Percentiles rank a stretch among this genome's conserved stretches.
Conservation (phyloP, 176 grass and related monocot genomes). For the Urochloa ruziziensis region DNA sequence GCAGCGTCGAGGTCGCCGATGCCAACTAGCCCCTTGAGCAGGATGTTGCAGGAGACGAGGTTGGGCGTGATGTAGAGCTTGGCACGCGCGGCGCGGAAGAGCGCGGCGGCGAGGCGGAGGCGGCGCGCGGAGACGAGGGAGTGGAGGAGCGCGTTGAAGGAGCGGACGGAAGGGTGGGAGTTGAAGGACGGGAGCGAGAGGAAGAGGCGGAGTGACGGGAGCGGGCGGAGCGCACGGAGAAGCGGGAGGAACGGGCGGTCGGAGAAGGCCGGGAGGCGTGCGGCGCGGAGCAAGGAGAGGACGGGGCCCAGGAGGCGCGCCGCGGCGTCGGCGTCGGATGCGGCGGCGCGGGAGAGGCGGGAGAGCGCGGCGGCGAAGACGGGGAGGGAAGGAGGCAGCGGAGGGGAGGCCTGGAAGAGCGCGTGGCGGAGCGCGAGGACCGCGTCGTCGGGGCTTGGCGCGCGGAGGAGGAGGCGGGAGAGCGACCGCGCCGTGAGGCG, state of each 20-base stretch:
- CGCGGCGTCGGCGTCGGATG: not conserved
- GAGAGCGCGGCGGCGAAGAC: conserved; percentile 41
- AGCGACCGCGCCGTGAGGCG: conserved; percentile 33
- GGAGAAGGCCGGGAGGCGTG: conserved; percentile 39
- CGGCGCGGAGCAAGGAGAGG: conserved; percentile 57
- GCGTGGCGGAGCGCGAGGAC: conserved; percentile 41
- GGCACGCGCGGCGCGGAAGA: conserved; percentile 51
- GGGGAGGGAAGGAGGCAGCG: conserved; percentile 22
- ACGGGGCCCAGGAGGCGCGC: conserved; percentile 33
- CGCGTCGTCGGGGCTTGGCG: conserved; percentile 21
- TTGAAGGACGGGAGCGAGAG: conserved; percentile 71
- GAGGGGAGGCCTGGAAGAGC: conserved; percentile 28
- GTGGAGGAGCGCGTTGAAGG: conserved; percentile 76
- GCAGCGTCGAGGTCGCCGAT: conserved; percentile 41
- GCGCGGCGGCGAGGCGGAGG: conserved; percentile 45
- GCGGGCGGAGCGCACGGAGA: conserved; percentile 54
- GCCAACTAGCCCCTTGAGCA: conserved; percentile 37
- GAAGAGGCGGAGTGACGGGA: conserved; percentile 64
- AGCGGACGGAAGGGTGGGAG: conserved; percentile 49
- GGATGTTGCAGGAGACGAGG: conserved; percentile 68
- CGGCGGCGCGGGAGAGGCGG: conserved; percentile 36
- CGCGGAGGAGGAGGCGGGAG: conserved; percentile 27
- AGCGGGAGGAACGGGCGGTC: conserved; percentile 59
- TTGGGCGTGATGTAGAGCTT: conserved; percentile 63
- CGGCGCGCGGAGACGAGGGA: conserved; percentile 58